Evolutionary conservation across 352 stramenopile species (phyloP).

Genomic region (Phytophthora meadii): DNA sequence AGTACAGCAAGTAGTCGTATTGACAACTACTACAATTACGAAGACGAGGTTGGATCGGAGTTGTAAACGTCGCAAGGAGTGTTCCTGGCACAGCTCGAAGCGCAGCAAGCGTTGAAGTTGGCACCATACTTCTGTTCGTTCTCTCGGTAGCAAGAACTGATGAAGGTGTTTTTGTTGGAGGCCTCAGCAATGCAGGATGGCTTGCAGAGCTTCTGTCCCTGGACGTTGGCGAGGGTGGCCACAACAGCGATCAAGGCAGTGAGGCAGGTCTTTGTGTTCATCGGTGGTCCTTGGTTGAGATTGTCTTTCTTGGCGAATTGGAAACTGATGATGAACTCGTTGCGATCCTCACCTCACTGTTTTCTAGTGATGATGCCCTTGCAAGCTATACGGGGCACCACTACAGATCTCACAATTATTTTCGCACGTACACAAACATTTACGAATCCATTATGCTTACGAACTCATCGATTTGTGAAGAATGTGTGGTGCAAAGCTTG

Average conservation of each 20-base stretch:
- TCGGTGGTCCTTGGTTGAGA: background rate
- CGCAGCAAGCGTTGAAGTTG: background rate
- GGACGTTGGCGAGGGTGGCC: background rate
- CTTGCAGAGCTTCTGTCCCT: background rate
- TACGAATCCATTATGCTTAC: too few species aligned
- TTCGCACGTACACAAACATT: too few species aligned
- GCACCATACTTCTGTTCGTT: background rate
- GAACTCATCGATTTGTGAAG: too few species aligned
- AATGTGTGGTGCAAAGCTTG: too few species aligned
- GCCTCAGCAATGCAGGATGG: background rate
- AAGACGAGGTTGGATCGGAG: background rate
- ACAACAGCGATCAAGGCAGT: background rate
- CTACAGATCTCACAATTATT: too few species aligned
- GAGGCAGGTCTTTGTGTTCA: background rate
- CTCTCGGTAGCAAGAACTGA: background rate
- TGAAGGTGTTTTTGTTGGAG: background rate
- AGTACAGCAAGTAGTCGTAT: too few species aligned
- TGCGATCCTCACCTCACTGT: background rate
- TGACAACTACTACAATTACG: too few species aligned
- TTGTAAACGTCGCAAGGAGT: background rate
- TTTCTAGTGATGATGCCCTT: background rate
- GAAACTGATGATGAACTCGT: background rate
- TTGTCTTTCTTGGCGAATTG: background rate
- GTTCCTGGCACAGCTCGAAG: background rate
- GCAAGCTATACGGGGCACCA: background rate